These are phyloP conservation scores for Schoenoplectus tabernaemontani DNA, from an alignment of 202 grass and related monocot species.

Conservation along the genomic window DNA sequence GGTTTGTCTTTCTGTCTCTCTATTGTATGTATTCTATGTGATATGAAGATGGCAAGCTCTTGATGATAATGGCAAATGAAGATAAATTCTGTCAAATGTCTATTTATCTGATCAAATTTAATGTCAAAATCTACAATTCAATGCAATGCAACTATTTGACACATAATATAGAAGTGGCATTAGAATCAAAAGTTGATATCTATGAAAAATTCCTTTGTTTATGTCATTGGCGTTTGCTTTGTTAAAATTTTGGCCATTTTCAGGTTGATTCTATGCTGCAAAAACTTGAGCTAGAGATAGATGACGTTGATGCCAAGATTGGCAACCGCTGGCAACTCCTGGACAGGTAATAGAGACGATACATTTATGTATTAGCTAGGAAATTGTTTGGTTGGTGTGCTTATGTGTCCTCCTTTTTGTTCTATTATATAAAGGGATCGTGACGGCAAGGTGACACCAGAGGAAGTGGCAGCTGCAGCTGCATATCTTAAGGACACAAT, in stretches of 20 bases:
- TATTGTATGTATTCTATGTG: not conserved
- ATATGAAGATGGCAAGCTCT: not conserved
- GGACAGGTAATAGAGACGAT: constrained; percentile 57
- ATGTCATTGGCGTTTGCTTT: not conserved
- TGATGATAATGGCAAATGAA: not conserved
- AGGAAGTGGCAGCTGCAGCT: constrained; percentile 70
- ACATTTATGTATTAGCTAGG: not conserved
- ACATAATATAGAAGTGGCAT: not conserved
- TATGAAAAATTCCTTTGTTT: not conserved
- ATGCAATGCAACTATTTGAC: not conserved
- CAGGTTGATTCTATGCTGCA: constrained; percentile 98
- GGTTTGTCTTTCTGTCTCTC: constrained; percentile 34
- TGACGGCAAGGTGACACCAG: constrained; percentile 97
- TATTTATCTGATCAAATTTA: not conserved
- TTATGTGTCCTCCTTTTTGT: not conserved
- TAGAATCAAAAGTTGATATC: no score
- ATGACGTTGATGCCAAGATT: constrained; percentile 94
- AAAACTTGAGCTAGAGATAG: constrained; percentile 89
- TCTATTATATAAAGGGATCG: constrained; percentile 63
- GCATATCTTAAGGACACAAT: constrained; percentile 92
- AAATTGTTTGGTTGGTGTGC: not conserved
- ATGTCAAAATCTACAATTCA: constrained; percentile 4
- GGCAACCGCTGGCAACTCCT: constrained; percentile 93
- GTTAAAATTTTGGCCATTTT: constrained; percentile 7
- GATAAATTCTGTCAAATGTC: not conserved